phyloP scores from a whole-genome alignment of 148 eudicot genomes.

The Rhododendron simsii region DNA sequence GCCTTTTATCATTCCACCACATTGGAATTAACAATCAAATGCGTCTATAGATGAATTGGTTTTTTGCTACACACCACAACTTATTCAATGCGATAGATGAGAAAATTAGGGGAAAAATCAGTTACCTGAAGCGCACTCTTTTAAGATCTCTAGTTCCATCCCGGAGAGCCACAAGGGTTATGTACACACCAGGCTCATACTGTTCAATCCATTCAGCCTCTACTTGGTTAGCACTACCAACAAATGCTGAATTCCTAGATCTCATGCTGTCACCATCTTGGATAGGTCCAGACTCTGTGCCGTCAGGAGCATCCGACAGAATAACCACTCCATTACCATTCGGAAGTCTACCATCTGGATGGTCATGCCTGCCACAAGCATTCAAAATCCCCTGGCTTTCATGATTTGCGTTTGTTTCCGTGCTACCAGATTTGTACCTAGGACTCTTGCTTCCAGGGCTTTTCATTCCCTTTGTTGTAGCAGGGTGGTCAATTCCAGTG shows the following conservation, averaged over 20 bases:
- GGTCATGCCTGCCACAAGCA: constrained; percentile 38
- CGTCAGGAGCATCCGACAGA: constrained; percentile 42
- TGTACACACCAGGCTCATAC: constrained; percentile 95
- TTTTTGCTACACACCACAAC: background rate
- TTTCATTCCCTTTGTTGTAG: constrained; percentile 29
- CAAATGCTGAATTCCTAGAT: constrained; percentile 32
- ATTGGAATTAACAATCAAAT: background rate
- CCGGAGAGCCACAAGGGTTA: constrained; percentile 79
- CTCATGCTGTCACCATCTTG: constrained; percentile 48
- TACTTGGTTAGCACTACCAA: constrained; percentile 45
- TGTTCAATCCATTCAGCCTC: constrained; percentile 99
- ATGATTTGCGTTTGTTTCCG: constrained; percentile 25
- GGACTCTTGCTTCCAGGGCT: constrained; percentile 32
- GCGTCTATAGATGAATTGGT: background rate
- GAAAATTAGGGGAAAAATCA: background rate
- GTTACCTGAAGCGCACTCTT: constrained; percentile 98
- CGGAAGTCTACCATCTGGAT: constrained; percentile 24
- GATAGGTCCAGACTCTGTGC: constrained; percentile 30
- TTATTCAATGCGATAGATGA: background rate
- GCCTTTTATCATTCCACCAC: background rate
- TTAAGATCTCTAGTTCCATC: constrained; percentile 97
- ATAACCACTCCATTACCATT: constrained; percentile 33
- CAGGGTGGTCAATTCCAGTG: constrained; percentile 26
- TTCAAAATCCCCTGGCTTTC: constrained; percentile 27
- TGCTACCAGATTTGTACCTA: constrained; percentile 23